A percentile compares a stretch with the other conserved stretches of the same genome.
phyloP scores from a whole-genome alignment of 805 yeast species.

The Isabelozyma heimii region DNA sequence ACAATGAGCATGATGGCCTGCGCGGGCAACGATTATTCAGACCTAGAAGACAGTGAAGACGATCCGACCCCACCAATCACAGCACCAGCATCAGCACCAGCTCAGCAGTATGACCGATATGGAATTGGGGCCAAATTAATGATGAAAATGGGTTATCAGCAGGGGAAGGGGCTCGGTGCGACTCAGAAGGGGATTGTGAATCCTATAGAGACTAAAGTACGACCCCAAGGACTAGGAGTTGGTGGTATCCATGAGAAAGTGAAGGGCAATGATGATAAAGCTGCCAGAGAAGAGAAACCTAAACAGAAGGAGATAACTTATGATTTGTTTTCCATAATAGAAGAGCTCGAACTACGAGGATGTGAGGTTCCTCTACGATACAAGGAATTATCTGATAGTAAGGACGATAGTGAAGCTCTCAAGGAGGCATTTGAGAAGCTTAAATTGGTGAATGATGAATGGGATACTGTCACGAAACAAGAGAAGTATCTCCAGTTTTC shows the following conservation, averaged over 20 bases:
- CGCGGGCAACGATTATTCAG: constrained; percentile 15
- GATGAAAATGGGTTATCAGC: constrained; percentile 81
- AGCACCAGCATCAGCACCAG: neutral
- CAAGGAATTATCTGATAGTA: constrained; percentile 31
- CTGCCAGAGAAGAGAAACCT: constrained; percentile 11
- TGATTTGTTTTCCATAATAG: constrained; percentile 35
- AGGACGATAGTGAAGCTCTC: neutral
- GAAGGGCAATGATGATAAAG: constrained; percentile 12
- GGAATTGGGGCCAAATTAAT: constrained; percentile 85
- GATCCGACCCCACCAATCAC: neutral
- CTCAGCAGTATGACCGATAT: constrained; percentile 32
- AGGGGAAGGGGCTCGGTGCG: constrained; percentile 83
- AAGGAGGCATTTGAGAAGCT: constrained; percentile 11
- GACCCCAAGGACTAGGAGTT: constrained; percentile 71
- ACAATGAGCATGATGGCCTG: constrained; percentile 9
- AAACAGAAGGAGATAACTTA: constrained; percentile 1
- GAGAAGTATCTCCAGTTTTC: constrained; percentile 2
- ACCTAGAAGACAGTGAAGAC: constrained; percentile 15
- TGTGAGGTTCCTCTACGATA: constrained; percentile 33
- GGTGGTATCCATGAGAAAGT: constrained; percentile 55
- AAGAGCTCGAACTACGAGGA: constrained; percentile 30
- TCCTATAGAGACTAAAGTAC: constrained; percentile 71
- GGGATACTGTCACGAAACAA: constrained; percentile 10
- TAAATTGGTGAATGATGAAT: constrained; percentile 9
- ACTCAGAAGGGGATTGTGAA: constrained; percentile 67